Percentiles rank a stretch among this genome's conserved stretches.
Conservation (phyloP, 1,284 basidiomycete genomes). For the Volvariella surrecta region DNA sequence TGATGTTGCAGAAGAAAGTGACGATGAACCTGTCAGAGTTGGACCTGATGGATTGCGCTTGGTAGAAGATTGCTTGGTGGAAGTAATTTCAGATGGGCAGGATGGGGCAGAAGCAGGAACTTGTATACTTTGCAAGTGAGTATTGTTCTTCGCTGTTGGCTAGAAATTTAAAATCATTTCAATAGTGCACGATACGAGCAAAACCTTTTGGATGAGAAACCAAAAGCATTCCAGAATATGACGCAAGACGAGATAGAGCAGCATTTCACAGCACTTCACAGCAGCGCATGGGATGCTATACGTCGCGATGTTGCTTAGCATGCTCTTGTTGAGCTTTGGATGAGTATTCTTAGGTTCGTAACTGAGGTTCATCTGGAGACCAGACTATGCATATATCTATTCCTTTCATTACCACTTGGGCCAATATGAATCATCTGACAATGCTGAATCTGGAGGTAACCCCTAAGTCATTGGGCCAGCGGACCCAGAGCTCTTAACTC, state of each 20-base stretch:
- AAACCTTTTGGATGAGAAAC: conserved; percentile 11
- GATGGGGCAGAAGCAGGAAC: conserved; percentile 25
- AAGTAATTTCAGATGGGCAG: conserved; percentile 35
- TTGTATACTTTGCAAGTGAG: conserved; percentile 47
- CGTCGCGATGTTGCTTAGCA: conserved; percentile 12
- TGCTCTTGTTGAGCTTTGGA: neutral
- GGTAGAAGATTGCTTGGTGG: conserved; percentile 34
- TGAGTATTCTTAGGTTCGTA: too few relatives aligned
- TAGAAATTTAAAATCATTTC: too few relatives aligned
- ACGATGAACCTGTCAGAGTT: conserved; percentile 24
- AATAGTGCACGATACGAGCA: too few relatives aligned
- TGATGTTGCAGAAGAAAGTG: conserved; percentile 8
- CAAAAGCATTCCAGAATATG: conserved; percentile 18
- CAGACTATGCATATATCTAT: too few relatives aligned
- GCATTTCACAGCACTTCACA: conserved; percentile 26
- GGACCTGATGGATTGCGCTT: conserved; percentile 29
- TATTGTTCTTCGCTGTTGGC: conserved; percentile 7
- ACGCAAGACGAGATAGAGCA: conserved; percentile 24
- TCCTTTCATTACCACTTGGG: too few relatives aligned
- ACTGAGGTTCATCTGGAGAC: too few relatives aligned
- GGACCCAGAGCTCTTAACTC: too few relatives aligned
- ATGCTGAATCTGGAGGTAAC: too few relatives aligned
- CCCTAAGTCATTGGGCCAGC: too few relatives aligned
- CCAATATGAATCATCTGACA: too few relatives aligned
- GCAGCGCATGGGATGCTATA: conserved; percentile 23